Evolutionary conservation across 2,329 filamentous ascomycete species (phyloP).

Genomic region (Helicocarpus griseus): DNA sequence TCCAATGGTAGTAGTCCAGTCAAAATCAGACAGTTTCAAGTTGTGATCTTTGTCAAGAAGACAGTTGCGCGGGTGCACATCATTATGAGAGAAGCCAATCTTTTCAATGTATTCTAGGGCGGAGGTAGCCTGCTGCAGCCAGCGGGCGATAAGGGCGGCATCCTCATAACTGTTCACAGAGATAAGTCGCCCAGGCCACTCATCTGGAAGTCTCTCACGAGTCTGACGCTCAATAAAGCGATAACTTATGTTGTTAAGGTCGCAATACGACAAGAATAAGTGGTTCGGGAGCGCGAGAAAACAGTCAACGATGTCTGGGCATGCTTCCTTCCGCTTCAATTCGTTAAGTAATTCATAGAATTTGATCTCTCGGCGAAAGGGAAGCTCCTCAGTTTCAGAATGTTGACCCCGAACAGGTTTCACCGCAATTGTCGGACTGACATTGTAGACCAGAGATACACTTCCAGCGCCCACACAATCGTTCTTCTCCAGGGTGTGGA

Average conservation of each 20-base stretch:
- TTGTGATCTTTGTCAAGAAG: conserved; percentile 12
- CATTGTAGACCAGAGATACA: not conserved
- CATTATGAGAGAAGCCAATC: conserved; percentile 13
- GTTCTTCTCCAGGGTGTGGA: not conserved
- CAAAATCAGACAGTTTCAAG: conserved; percentile 13
- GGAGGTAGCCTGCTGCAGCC: conserved; percentile 13
- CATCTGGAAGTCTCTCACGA: conserved; percentile 9
- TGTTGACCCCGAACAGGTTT: not conserved
- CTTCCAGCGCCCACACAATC: not conserved
- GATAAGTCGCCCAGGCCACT: no score
- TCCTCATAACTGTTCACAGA: no score
- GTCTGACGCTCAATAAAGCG: no score
- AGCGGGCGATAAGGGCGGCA: conserved; percentile 13
- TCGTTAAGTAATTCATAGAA: conserved; percentile 9
- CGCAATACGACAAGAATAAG: conserved; percentile 13
- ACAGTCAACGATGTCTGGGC: conserved; percentile 10
- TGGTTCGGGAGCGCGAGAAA: conserved; percentile 12
- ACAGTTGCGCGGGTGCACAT: conserved; percentile 9
- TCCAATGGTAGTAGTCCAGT: conserved; percentile 12
- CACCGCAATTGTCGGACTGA: no score
- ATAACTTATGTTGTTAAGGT: no score
- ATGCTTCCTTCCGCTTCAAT: conserved; percentile 5
- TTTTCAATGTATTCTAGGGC: conserved; percentile 14
- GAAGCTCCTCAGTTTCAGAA: not conserved
- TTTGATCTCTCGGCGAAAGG: conserved; percentile 5